These are phyloP conservation scores for Pontederia crassipes DNA, from an alignment of 176 grass and related monocot genomes.

Conservation along the genomic window DNA sequence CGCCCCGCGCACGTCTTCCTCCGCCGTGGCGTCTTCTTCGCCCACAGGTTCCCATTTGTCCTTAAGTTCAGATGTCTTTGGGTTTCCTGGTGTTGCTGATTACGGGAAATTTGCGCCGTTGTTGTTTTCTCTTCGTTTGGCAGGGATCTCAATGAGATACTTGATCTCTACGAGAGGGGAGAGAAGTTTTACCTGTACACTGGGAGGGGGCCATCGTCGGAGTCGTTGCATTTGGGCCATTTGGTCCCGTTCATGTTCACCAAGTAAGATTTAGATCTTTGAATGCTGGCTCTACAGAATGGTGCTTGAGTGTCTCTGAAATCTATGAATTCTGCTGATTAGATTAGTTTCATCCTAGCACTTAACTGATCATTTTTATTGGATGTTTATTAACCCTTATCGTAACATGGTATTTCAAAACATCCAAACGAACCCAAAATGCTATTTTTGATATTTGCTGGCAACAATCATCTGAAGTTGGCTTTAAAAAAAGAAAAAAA, in stretches of 20 bases:
- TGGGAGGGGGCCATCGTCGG: constrained; percentile 81
- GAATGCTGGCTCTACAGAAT: not conserved
- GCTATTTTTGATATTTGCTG: too few relatives aligned
- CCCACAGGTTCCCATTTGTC: constrained; percentile 38
- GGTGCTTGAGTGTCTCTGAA: too few relatives aligned
- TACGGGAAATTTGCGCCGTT: not conserved
- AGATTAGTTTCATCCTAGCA: too few relatives aligned
- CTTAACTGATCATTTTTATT: too few relatives aligned
- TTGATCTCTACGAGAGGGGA: constrained; percentile 62
- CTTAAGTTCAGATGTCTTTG: not conserved
- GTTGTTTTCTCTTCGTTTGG: not conserved
- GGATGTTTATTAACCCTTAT: too few relatives aligned
- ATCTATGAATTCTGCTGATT: too few relatives aligned
- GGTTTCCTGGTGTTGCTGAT: not conserved
- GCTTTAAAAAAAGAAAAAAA: too few relatives aligned
- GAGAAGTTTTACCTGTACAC: constrained; percentile 90
- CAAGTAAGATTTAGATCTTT: constrained; percentile 35
- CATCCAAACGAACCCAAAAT: too few relatives aligned
- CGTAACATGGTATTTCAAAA: too few relatives aligned
- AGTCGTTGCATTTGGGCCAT: constrained; percentile 79
- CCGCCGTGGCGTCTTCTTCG: constrained; percentile 83
- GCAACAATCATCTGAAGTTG: too few relatives aligned
- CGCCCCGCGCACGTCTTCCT: constrained; percentile 59
- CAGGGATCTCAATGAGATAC: constrained; percentile 71
- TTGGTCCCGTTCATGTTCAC: constrained; percentile 99